Evolutionary conservation across 306 rosid genomes (phyloP).

Genomic region (Pachyrhizus erosus): DNA sequence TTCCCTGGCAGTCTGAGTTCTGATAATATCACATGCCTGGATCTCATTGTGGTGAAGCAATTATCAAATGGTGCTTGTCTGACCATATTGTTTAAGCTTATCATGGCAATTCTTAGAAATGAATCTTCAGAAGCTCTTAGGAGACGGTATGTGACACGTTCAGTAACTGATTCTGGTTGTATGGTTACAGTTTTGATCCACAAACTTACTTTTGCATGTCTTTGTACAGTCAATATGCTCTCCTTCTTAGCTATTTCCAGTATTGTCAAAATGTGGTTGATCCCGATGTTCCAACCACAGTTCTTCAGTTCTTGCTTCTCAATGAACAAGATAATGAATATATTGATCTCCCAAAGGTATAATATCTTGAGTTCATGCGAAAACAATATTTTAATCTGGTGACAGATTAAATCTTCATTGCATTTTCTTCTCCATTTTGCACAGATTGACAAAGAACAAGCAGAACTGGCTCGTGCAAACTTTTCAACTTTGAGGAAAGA

Average conservation of each 20-base stretch:
- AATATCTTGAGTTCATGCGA: conserved; percentile 27
- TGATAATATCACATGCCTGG: conserved; percentile 79
- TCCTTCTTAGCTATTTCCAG: conserved; percentile 96
- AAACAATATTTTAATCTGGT: not conserved
- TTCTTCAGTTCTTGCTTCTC: conserved; percentile 80
- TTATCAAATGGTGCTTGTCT: conserved; percentile 93
- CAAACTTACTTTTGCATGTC: conserved; percentile 54
- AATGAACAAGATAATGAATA: conserved; percentile 86
- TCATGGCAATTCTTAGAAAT: conserved; percentile 79
- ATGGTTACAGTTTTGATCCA: conserved; percentile 40
- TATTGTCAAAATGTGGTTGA: conserved; percentile 89
- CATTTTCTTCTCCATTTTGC: not conserved
- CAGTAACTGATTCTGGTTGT: conserved; percentile 13
- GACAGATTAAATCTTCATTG: conserved; percentile 12
- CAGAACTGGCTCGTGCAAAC: conserved; percentile 85
- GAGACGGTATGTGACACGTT: conserved; percentile 72
- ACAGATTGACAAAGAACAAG: conserved; percentile 92
- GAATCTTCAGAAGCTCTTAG: conserved; percentile 96
- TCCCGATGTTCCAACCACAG: conserved; percentile 88
- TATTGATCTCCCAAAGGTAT: conserved; percentile 89
- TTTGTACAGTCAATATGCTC: conserved; percentile 84
- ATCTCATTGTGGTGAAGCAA: conserved; percentile 82
- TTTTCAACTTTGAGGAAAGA: conserved; percentile 88
- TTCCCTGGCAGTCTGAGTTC: conserved; percentile 80
- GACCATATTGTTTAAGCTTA: conserved; percentile 86